phyloP scores from a whole-genome alignment of 164 flowering plant genomes.

The Umbellularia californica region DNA sequence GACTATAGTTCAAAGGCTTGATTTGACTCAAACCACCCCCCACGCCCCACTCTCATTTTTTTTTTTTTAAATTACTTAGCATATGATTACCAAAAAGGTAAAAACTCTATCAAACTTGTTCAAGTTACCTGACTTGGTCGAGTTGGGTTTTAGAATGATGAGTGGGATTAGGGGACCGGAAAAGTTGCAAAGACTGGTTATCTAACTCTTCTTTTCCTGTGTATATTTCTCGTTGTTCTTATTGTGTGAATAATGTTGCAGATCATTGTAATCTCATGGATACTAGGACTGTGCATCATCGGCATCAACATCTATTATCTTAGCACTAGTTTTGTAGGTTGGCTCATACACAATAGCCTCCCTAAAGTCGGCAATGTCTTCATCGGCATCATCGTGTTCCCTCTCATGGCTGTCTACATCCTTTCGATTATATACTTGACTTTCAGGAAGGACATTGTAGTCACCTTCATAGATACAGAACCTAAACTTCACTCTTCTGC shows the following conservation, averaged over 20 bases:
- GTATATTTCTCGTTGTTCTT: neutral
- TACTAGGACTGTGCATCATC: constrained; percentile 56
- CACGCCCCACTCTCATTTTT: too few relatives aligned
- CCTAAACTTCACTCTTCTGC: constrained; percentile 20
- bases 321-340: constrained; percentile 56
- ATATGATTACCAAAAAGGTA: too few relatives aligned
- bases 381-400: constrained; percentile 73
- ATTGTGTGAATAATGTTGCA: constrained; percentile 19
- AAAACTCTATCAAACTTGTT: too few relatives aligned
- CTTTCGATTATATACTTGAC: constrained; percentile 56
- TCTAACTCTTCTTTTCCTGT: neutral
- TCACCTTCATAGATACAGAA: constrained; percentile 47
- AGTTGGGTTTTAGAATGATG: too few relatives aligned
- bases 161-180: too few relatives aligned
- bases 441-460: constrained; percentile 60
- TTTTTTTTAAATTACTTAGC: too few relatives aligned
- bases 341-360: constrained; percentile 61
- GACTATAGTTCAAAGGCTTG: too few relatives aligned
- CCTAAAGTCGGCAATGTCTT: constrained; percentile 66
- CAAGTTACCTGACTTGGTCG: too few relatives aligned
- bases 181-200: too few relatives aligned
- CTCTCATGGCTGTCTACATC: constrained; percentile 65
- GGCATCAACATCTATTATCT: constrained; percentile 84
- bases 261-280: constrained; percentile 77
- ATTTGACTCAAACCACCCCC: too few relatives aligned